Conservation (phyloP, 495 filamentous ascomycete genomes). For the Talaromyces liani region DNA sequence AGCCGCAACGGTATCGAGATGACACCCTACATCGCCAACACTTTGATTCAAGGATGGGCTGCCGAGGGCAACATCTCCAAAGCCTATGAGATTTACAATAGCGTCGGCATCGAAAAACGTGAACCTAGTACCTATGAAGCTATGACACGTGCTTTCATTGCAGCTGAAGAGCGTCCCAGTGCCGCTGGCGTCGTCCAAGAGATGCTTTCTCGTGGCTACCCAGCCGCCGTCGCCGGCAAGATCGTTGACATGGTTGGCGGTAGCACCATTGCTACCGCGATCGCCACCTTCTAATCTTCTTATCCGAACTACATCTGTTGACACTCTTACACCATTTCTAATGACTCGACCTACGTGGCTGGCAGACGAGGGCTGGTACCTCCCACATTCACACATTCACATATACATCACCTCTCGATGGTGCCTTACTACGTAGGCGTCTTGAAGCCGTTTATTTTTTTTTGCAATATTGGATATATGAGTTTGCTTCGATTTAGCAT, state of each 20-base stretch:
- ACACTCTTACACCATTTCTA: background rate
- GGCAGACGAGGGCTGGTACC: constrained; percentile 8
- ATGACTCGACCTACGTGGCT: constrained; percentile 5
- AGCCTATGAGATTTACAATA: constrained; percentile 70
- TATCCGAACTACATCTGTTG: background rate
- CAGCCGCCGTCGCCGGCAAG: constrained; percentile 82
- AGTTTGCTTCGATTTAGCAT: constrained; percentile 18
- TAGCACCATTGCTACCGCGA: constrained; percentile 10
- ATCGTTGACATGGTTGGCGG: constrained; percentile 76
- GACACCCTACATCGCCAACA: constrained; percentile 98
- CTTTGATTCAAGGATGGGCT: constrained; percentile 97
- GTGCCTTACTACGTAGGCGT: background rate
- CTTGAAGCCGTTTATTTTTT: background rate
- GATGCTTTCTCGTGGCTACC: constrained; percentile 87
- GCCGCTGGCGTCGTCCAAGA: constrained; percentile 77
- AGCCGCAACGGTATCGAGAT: constrained; percentile 60
- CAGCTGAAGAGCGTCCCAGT: constrained; percentile 65
- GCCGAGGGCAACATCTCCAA: constrained; percentile 71
- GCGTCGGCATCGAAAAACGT: constrained; percentile 63
- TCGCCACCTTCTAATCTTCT: constrained; percentile 7
- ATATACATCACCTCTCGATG: background rate
- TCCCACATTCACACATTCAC: background rate
- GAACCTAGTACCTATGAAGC: constrained; percentile 99
- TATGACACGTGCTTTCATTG: constrained; percentile 90
- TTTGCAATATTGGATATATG: background rate